phyloP scores from a whole-genome alignment of 805 yeast genomes.

The Lachancea sp. region DNA sequence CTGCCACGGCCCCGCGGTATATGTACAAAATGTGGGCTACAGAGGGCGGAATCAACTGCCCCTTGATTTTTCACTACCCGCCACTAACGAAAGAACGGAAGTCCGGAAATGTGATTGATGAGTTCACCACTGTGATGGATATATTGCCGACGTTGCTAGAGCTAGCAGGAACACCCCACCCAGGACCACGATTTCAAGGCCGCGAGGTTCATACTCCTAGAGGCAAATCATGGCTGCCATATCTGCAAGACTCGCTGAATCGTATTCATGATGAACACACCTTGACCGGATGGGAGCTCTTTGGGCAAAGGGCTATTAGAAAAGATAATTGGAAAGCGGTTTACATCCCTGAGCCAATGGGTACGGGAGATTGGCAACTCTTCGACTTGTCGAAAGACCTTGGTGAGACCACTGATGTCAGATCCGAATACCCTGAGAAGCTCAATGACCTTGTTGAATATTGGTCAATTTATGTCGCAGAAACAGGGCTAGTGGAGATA shows the following conservation, averaged over 20 bases:
- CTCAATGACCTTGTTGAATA: constrained; percentile 39
- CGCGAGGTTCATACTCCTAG: constrained; percentile 39
- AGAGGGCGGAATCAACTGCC: constrained; percentile 57
- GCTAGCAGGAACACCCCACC: constrained; percentile 41
- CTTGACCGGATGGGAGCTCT: constrained; percentile 52
- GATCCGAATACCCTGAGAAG: constrained; percentile 32
- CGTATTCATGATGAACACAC: constrained; percentile 38
- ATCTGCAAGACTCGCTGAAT: constrained; percentile 28
- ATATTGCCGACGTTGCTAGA: constrained; percentile 51
- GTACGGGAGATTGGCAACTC: constrained; percentile 45
- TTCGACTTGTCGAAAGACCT: constrained; percentile 40
- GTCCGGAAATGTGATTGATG: constrained; percentile 32
- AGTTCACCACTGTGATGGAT: constrained; percentile 54
- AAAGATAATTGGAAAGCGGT: constrained; percentile 44
- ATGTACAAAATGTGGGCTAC: constrained; percentile 53
- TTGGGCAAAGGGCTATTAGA: constrained; percentile 51
- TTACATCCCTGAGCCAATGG: constrained; percentile 44
- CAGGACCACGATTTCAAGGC: constrained; percentile 37
- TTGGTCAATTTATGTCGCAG: constrained; percentile 49
- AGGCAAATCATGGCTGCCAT: constrained; percentile 43
- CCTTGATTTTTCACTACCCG: constrained; percentile 44
- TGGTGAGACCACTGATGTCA: constrained; percentile 46
- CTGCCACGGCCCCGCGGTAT: constrained; percentile 50
- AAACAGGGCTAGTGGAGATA: constrained; percentile 41
- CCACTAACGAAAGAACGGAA: constrained; percentile 18